Conservation (phyloP, 2,329 filamentous ascomycete species). For the Pseudonectria foliicola region DNA sequence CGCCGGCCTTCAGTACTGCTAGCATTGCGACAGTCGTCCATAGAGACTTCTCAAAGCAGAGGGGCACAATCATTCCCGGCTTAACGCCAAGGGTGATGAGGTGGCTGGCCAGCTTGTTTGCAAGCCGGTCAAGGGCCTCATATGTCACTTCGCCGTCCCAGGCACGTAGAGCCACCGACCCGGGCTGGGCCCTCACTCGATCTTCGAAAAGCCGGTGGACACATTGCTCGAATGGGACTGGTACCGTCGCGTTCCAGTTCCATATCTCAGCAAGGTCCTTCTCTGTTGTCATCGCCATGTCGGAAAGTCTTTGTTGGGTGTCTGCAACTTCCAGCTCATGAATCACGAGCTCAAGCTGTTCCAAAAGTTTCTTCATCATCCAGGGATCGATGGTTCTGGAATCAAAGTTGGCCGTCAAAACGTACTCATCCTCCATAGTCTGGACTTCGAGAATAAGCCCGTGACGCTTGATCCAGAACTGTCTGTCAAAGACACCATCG, state of each 20-base stretch:
- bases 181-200: conserved; percentile 3
- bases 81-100: conserved; percentile 40
- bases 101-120: conserved; percentile 19
- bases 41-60: conserved; percentile 22
- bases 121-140: neutral
- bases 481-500: conserved; percentile 1
- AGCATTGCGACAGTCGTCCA: conserved; percentile 15
- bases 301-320: no score
- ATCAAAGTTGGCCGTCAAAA: conserved; percentile 2
- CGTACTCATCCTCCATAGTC: neutral
- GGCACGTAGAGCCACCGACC: conserved; percentile 7
- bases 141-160: conserved; percentile 9
- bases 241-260: conserved; percentile 12
- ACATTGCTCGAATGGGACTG: conserved; percentile 4
- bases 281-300: neutral
- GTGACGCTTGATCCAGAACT: conserved; percentile 1
- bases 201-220: conserved; percentile 17
- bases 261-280: conserved; percentile 2
- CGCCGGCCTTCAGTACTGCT: conserved; percentile 14
- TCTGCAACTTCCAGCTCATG: neutral
- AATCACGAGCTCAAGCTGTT: neutral
- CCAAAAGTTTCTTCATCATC: neutral
- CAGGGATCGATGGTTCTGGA: neutral
- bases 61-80: conserved; percentile 48
- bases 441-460: conserved; percentile 3